These are phyloP conservation scores for Colletotrichum siamense DNA, from an alignment of 2,329 filamentous ascomycete genomes.

Conservation along the genomic window DNA sequence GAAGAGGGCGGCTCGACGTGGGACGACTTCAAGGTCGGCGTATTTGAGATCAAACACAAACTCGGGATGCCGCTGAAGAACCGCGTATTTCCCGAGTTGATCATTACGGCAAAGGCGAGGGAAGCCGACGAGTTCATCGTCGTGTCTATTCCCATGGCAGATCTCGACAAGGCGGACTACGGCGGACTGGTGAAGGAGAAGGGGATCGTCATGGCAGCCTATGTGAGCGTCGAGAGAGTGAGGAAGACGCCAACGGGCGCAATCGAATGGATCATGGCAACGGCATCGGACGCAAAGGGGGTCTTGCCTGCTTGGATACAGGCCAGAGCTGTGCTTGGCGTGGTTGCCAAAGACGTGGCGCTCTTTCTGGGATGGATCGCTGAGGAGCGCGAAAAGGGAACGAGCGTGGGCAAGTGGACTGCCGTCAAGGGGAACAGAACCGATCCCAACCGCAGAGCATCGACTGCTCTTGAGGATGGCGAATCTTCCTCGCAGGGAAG, in stretches of 20 bases:
- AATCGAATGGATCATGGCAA: conserved; percentile 81
- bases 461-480: neutral
- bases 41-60: conserved; percentile 71
- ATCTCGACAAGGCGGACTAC: conserved; percentile 39
- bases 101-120: conserved; percentile 58
- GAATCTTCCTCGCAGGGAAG: conserved; percentile 15
- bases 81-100: conserved; percentile 71
- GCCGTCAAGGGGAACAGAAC: conserved; percentile 11
- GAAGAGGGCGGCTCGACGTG: conserved; percentile 45
- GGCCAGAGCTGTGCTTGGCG: conserved; percentile 64
- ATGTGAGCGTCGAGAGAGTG: conserved; percentile 70
- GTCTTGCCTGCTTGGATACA: conserved; percentile 70
- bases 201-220: conserved; percentile 61
- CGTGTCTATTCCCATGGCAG: conserved; percentile 60
- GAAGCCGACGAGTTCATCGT: conserved; percentile 55
- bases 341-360: conserved; percentile 74
- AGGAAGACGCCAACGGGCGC: conserved; percentile 46
- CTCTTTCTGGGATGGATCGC: conserved; percentile 70
- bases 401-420: conserved; percentile 20
- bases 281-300: conserved; percentile 73
- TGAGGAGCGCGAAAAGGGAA: conserved; percentile 40
- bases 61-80: conserved; percentile 61
- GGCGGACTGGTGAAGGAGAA: conserved; percentile 43
- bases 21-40: conserved; percentile 51
- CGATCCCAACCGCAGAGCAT: neutral